These are phyloP conservation scores for Dendrothele bispora DNA, from an alignment of 768 basidiomycete genomes.

Conservation along the genomic window DNA sequence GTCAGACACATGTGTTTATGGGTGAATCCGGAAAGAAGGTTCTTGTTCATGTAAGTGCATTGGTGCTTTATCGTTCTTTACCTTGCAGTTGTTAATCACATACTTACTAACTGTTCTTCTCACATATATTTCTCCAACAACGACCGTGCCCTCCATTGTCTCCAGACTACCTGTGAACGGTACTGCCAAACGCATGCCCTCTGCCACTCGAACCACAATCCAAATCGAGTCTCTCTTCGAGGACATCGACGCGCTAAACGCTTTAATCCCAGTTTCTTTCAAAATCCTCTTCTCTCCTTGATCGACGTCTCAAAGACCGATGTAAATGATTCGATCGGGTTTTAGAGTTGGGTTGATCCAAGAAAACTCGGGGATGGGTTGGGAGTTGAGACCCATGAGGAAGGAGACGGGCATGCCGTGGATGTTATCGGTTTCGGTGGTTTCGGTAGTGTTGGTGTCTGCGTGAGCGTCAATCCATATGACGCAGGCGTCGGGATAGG, in stretches of 20 bases:
- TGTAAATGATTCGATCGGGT: slow-evolving; percentile 83
- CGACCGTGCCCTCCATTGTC: too few species aligned
- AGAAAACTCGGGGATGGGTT: slow-evolving; percentile 42
- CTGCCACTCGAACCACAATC: too few species aligned
- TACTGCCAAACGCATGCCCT: too few species aligned
- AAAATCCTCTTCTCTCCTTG: slow-evolving; percentile 84
- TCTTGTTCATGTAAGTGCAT: slow-evolving; percentile 79
- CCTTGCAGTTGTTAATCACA: too few species aligned
- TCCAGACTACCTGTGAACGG: too few species aligned
- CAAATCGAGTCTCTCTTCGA: too few species aligned
- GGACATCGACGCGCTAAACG: too few species aligned
- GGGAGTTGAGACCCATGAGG: slow-evolving; percentile 56
- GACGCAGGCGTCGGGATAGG: slow-evolving; percentile 78
- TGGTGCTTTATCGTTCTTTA: neutral
- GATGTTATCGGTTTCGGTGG: slow-evolving; percentile 88
- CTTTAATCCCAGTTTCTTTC: slow-evolving; percentile 76
- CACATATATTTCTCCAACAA: too few species aligned
- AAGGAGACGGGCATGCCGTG: slow-evolving; percentile 99
- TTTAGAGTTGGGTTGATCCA: slow-evolving; percentile 68
- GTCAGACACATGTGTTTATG: slow-evolving; percentile 86
- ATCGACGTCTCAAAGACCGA: slow-evolving; percentile 94
- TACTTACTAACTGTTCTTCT: too few species aligned
- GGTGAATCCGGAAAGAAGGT: slow-evolving; percentile 96
- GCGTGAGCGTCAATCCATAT: slow-evolving; percentile 98
- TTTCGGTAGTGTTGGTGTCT: slow-evolving; percentile 91